Base-by-base conservation (phyloP, 1,139 yeast genomes). In the Scheffersomyces cryptocercus region DNA sequence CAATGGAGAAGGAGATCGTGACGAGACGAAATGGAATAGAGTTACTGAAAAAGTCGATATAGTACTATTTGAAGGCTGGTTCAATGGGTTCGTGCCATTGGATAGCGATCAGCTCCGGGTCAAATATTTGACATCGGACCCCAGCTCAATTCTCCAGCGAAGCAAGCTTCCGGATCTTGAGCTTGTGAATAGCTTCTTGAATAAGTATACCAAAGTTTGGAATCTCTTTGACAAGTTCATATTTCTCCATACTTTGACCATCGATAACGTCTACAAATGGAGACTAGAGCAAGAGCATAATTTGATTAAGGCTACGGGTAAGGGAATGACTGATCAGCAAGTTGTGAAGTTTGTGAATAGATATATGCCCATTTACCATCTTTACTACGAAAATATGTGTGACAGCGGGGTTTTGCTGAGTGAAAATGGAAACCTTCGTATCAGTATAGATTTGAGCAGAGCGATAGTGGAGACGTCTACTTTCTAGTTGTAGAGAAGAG, bases 51-150 rank as follows among this genome's bases (percentile, higher is more conserved):
- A 76, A 0, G 70, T 81, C 4, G 88, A 87, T 54, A 74, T 90
- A 1, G 75, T 91, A 3, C 62, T 93, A 5, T 74, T 93, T 41
- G 99, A 93, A 66, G 99, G 99, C 2, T 93, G 99, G 99, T 89
- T 91, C 64, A 79, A 84, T 24, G 98, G 98, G 2, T 91, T 82
- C 61, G 53, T 59, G 29, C 77, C 91, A 2, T 53, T 70, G 12
- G 60, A 55, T 26, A 40, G 37, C 4, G 58, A 58, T 26, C 54
- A 52, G 41, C 43, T 70, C 10, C 48, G 52, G 10, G 15, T 56
- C 5, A 55, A 48, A 34, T 68, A 67, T 47, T 48, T 62, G 31
- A 43, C 55, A 2, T 39, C 59, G 6, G 58, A 55, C 11, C 43
- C 51, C 3, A 41, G 51, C 3, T 51, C 56, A 15, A 49, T 53